A percentile compares a stretch with the other conserved stretches of the same genome.
These are phyloP conservation scores for Diplodia seriata DNA, from an alignment of 2,329 filamentous ascomycete species.

Conservation along the genomic window DNA sequence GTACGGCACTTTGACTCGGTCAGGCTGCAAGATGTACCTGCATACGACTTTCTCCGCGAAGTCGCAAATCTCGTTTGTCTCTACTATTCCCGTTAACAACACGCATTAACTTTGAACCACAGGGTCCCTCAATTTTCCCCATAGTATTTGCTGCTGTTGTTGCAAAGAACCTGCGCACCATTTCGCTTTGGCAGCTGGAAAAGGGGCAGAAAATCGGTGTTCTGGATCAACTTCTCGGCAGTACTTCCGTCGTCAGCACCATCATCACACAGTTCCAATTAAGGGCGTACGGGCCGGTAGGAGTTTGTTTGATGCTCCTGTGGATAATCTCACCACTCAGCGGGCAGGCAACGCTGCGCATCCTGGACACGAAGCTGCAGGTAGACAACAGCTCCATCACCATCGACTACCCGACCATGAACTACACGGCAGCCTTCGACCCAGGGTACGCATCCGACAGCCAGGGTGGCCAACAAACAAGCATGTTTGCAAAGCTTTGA, in stretches of 20 bases:
- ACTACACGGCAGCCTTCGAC: background rate
- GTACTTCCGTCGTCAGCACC: slow-evolving; percentile 33
- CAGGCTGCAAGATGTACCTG: background rate
- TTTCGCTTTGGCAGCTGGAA: slow-evolving; percentile 35
- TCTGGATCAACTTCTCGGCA: slow-evolving; percentile 35
- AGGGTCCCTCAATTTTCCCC: slow-evolving; percentile 34
- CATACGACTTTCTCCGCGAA: background rate
- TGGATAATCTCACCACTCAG: slow-evolving; percentile 34
- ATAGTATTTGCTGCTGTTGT: slow-evolving; percentile 35
- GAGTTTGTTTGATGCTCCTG: slow-evolving; percentile 28
- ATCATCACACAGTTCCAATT: slow-evolving; percentile 34
- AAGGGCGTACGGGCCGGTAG: slow-evolving; percentile 32
- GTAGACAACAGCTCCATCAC: background rate
- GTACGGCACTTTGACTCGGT: background rate
- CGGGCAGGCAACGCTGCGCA: slow-evolving; percentile 34
- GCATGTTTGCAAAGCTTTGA: no score
- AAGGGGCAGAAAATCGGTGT: slow-evolving; percentile 34
- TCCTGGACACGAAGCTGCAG: slow-evolving; percentile 24
- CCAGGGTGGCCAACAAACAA: no score
- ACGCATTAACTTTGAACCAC: background rate
- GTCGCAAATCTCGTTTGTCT: slow-evolving; percentile 2
- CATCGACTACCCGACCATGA: slow-evolving; percentile 6
- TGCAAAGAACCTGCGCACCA: slow-evolving; percentile 33
- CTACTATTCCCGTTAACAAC: background rate
- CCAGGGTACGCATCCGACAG: background rate